phyloP scores from a whole-genome alignment of 2,329 filamentous ascomycete genomes.

The Diaporthe helianthi region DNA sequence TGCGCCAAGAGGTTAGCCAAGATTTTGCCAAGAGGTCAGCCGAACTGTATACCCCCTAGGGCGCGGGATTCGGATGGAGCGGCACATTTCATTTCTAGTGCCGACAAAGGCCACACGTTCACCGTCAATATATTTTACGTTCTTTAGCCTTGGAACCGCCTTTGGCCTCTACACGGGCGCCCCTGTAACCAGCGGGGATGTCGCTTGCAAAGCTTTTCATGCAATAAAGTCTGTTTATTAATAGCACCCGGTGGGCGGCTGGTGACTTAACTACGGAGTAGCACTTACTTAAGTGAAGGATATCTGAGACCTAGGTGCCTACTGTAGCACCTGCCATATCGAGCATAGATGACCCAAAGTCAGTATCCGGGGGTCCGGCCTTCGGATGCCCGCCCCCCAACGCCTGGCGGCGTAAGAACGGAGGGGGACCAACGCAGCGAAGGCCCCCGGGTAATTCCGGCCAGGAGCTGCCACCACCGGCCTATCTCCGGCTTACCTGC shows the following conservation, averaged over 20 bases:
- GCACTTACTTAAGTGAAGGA: too few relatives aligned
- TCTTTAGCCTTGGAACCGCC: neutral
- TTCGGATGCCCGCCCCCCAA: too few relatives aligned
- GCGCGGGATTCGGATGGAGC: too few relatives aligned
- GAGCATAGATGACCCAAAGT: too few relatives aligned
- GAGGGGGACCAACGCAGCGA: neutral
- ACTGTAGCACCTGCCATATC: constrained; percentile 23
- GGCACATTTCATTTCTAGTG: too few relatives aligned
- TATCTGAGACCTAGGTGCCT: too few relatives aligned
- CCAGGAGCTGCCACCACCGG: constrained; percentile 3
- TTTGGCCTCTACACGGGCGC: neutral
- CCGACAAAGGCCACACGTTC: neutral
- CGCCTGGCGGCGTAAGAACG: neutral
- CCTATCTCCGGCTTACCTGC: neutral
- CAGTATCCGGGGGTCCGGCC: too few relatives aligned
- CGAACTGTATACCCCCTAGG: too few relatives aligned
- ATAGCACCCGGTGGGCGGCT: neutral
- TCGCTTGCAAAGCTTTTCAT: neutral
- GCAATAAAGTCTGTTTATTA: neutral
- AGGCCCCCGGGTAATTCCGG: too few relatives aligned
- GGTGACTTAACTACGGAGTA: too few relatives aligned
- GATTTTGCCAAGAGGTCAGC: too few relatives aligned
- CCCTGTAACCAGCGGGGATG: neutral
- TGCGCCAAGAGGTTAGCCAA: too few relatives aligned
- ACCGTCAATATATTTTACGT: neutral